Conservation (phyloP, 2,329 filamentous ascomycete genomes). For the Hortaea werneckii region DNA sequence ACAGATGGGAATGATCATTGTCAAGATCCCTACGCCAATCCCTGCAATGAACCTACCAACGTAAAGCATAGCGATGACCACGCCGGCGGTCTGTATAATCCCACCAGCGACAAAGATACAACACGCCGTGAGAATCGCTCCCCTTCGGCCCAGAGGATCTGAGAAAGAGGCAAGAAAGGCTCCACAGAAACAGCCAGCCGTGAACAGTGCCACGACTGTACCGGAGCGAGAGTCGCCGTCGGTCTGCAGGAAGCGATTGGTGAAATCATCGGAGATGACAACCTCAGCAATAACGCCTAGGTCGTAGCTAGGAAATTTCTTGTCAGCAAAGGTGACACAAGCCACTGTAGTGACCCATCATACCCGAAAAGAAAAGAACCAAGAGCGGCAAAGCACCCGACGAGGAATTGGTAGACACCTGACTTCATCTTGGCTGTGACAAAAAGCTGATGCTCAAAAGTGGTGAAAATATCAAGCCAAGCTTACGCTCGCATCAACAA, state of each 20-base stretch:
- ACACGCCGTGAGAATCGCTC: constrained; percentile 58
- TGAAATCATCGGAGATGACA: constrained; percentile 15
- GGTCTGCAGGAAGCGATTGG: constrained; percentile 9
- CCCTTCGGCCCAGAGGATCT: constrained; percentile 60
- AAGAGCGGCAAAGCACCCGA: constrained; percentile 33
- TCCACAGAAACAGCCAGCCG: constrained; percentile 14
- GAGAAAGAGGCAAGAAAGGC: constrained; percentile 47
- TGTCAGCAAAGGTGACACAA: constrained; percentile 25
- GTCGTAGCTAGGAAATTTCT: constrained; percentile 32
- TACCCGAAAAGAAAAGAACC: constrained; percentile 5
- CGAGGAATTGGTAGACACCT: constrained; percentile 17
- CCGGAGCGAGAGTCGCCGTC: constrained; percentile 11
- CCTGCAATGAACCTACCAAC: constrained; percentile 14
- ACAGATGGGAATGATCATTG: constrained; percentile 56
- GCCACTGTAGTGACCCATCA: neutral
- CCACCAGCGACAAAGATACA: constrained; percentile 16
- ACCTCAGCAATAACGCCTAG: constrained; percentile 21
- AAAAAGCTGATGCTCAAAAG: neutral
- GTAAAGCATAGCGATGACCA: constrained; percentile 13
- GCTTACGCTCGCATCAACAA: neutral
- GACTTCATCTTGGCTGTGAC: constrained; percentile 9
- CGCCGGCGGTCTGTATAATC: constrained; percentile 14
- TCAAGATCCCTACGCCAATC: constrained; percentile 38
- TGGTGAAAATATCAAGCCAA: neutral
- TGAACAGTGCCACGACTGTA: constrained; percentile 15